Evolutionary conservation across 768 basidiomycete species (phyloP).

Genomic region (Arthromyces matolae): DNA sequence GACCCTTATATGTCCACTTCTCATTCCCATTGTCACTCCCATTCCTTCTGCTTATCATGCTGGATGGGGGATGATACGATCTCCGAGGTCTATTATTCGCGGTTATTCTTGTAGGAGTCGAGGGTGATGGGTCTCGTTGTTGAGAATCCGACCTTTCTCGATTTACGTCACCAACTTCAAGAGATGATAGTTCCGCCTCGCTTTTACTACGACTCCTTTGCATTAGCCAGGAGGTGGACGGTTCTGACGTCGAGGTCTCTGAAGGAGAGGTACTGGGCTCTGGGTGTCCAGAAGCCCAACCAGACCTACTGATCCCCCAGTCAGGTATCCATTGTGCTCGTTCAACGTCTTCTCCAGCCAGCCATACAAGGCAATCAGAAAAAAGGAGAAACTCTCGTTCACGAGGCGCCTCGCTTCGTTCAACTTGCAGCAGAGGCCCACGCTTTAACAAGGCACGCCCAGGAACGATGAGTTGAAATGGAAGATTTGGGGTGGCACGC

Average conservation of each 20-base stretch:
- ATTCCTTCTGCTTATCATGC: conserved; percentile 29
- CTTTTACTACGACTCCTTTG: conserved; percentile 53
- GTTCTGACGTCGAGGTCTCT: conserved; percentile 3
- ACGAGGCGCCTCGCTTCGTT: conserved; percentile 45
- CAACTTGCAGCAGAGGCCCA: conserved; percentile 56
- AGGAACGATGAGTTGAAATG: conserved; percentile 73
- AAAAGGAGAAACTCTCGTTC: conserved; percentile 77
- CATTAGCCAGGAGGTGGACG: conserved; percentile 32
- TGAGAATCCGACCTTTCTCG: neutral
- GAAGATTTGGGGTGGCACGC: conserved; percentile 68
- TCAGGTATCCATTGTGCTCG: conserved; percentile 29
- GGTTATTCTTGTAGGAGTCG: conserved; percentile 14
- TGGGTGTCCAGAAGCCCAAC: conserved; percentile 15
- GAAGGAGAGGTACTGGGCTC: conserved; percentile 17
- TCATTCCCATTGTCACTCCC: conserved; percentile 52
- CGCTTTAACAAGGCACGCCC: conserved; percentile 78
- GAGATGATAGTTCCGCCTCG: conserved; percentile 48
- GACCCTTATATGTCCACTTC: conserved; percentile 70
- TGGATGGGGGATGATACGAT: conserved; percentile 28
- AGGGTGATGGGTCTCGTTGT: conserved; percentile 16
- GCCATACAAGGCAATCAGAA: conserved; percentile 79
- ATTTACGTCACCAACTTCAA: conserved; percentile 9
- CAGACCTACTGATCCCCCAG: conserved; percentile 28
- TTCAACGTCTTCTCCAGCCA: conserved; percentile 49
- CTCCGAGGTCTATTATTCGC: conserved; percentile 14